Base-by-base conservation (phyloP, 345 rosid genomes). In the Arabis hirsuta region DNA sequence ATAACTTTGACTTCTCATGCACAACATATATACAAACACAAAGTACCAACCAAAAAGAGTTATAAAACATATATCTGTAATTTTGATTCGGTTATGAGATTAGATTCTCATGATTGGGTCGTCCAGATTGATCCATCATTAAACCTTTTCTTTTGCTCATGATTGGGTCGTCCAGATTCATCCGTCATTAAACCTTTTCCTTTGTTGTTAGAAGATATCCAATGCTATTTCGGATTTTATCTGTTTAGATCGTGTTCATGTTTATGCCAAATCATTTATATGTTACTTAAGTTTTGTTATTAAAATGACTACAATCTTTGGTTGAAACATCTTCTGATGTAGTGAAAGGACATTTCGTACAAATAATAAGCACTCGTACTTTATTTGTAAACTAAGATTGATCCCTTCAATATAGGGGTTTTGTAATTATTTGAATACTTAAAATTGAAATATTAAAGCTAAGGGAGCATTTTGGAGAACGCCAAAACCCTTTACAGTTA, bases 1-100 rank as follows among this genome's bases (percentile, higher is more conserved):
- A 51, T 56, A 67, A 44, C 29, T 69, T 76, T 76, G 71, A 76
- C 79, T 69, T 76, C 53, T 55, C 62, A 44, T 47, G 54, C 39
- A 54, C 3, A 48, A 24, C 66, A 62, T n/a, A 22, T 22, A 22
- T 55, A 55, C 36, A 19, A 62, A 62, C 65, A 69, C 39, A 47
- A 54, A 26, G 27, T 45, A 62, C 65, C 46, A 45, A 68, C 57
- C 65, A 62, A 46, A 22, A 8, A 67, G 55, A 29, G 27, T 22
- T 59, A 16, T 22, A 50, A 50, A 24, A 56, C 31, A n/a, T 19
- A n/a, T 19, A 67, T 67, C 9, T 58, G 63, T 74, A 34, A 52
- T 12, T 61, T 36, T 67, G 68, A 44, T 62, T 34, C 44, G 62
- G 38, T 34, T 52, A 26, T 67, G 26, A 60, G 57, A 67, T 67